Percentiles rank a stretch among this genome's conserved stretches.
phyloP scores from a whole-genome alignment of 345 rosid species.

The Linum trigynum region DNA sequence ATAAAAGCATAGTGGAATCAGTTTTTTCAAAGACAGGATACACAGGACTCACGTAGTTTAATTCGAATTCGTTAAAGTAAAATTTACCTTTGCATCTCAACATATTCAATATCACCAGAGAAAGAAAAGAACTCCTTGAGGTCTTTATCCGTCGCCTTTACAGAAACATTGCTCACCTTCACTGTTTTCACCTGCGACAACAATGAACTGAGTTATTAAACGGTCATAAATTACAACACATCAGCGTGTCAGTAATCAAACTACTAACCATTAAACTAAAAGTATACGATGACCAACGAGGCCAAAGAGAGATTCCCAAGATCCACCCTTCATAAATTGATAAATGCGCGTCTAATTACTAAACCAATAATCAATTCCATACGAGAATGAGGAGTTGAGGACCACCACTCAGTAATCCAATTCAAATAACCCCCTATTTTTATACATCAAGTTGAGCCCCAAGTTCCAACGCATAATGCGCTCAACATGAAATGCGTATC shows the following conservation, averaged over 20 bases:
- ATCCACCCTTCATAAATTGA: neutral
- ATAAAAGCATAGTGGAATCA: slow-evolving; percentile 13
- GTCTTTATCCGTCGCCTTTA: slow-evolving; percentile 60
- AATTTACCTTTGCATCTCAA: slow-evolving; percentile 51
- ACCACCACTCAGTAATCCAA: neutral
- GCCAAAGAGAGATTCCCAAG: neutral
- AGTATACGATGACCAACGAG: neutral
- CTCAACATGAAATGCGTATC: too few relatives aligned
- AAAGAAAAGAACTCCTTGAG: slow-evolving; percentile 89
- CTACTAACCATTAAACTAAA: too few relatives aligned
- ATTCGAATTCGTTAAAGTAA: neutral
- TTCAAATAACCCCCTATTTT: too few relatives aligned
- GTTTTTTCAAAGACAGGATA: slow-evolving; percentile 1
- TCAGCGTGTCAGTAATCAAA: too few relatives aligned
- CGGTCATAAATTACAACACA: neutral
- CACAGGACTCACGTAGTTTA: neutral
- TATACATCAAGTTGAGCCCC: too few relatives aligned
- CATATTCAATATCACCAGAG: slow-evolving; percentile 74
- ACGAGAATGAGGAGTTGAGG: neutral
- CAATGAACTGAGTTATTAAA: neutral
- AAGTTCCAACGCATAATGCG: too few relatives aligned
- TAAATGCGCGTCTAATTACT: too few relatives aligned
- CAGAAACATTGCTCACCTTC: slow-evolving; percentile 67
- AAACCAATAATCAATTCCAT: neutral
- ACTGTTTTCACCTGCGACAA: slow-evolving; percentile 48